Evolutionary conservation across 148 eudicot species (phyloP).

Genomic region (Polygonum aviculare): DNA sequence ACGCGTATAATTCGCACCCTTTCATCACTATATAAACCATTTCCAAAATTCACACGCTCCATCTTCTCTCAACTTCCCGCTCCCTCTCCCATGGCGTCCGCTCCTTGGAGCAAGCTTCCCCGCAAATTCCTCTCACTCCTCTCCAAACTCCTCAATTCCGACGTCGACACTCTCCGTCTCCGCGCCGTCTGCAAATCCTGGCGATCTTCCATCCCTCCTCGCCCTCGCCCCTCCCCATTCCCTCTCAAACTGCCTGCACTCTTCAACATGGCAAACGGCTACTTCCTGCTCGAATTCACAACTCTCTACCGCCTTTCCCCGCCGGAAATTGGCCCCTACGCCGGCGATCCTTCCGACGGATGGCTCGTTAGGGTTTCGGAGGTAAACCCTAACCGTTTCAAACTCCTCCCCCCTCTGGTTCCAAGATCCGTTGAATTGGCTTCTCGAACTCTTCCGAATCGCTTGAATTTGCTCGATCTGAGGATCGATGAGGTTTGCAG

Average conservation of each 20-base stretch:
- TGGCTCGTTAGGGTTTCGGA: not conserved
- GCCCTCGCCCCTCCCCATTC: not conserved
- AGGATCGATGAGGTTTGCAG: constrained; percentile 5
- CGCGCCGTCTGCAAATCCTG: not conserved
- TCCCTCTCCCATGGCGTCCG: not conserved
- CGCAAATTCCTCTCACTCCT: not conserved
- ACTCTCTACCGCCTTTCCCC: not conserved
- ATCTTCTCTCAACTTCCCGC: not conserved
- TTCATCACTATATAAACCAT: too few species aligned
- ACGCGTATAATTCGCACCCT: too few species aligned
- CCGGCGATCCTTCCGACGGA: not conserved
- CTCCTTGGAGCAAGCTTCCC: not conserved
- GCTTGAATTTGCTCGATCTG: constrained; percentile 11
- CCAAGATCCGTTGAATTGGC: not conserved
- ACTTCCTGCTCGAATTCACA: not conserved
- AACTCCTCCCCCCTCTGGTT: constrained; percentile 2
- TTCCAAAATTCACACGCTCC: too few species aligned
- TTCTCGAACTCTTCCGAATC: not conserved
- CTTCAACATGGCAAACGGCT: not conserved
- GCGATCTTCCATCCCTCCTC: not conserved
- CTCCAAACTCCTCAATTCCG: not conserved
- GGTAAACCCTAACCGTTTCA: constrained; percentile 4
- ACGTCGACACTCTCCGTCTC: not conserved
- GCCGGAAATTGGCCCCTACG: not conserved
- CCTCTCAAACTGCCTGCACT: not conserved